These are phyloP conservation scores for Corymbia maculata DNA, from an alignment of 345 rosid genomes.

Conservation along the genomic window DNA sequence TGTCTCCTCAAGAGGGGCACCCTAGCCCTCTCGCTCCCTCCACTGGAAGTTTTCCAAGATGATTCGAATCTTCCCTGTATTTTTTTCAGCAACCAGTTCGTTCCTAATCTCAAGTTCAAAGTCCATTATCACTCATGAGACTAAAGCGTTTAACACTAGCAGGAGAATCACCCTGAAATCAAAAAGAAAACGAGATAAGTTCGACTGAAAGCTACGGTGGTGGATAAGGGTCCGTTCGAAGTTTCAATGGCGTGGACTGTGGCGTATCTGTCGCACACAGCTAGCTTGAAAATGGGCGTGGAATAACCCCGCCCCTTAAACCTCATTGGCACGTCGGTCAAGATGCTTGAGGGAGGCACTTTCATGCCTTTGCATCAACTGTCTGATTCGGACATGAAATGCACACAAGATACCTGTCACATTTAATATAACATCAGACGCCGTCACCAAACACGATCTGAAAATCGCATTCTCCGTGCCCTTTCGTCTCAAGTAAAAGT, in stretches of 20 bases:
- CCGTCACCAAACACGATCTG: background rate
- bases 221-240: background rate
- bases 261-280: background rate
- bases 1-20: background rate
- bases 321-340: background rate
- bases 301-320: background rate
- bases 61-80: background rate
- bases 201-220: background rate
- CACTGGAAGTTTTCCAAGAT: background rate
- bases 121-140: background rate
- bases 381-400: background rate
- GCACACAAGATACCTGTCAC: background rate
- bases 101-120: background rate
- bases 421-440: background rate
- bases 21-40: background rate
- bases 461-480: background rate
- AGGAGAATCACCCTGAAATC: background rate
- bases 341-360: background rate
- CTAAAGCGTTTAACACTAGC: background rate
- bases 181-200: background rate
- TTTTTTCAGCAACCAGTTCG: background rate
- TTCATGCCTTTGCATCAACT: background rate
- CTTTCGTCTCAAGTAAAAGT: background rate
- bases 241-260: background rate
- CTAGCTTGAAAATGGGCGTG: background rate